phyloP scores from a whole-genome alignment of 352 stramenopile genomes.

The Phytophthora europaea region DNA sequence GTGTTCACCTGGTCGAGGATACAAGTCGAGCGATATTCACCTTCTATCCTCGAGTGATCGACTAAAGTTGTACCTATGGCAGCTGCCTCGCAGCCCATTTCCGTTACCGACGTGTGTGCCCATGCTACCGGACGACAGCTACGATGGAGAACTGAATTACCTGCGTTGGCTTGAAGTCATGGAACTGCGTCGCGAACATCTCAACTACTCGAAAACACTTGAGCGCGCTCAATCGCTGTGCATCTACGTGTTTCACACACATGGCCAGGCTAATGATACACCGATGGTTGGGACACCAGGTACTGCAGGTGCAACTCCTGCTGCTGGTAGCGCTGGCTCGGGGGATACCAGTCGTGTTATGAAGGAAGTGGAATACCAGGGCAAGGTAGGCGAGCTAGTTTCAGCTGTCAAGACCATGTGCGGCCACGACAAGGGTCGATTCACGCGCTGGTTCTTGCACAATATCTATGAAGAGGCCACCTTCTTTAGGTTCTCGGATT shows the following conservation, averaged over 20 bases:
- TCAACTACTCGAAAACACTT: conserved; percentile 82
- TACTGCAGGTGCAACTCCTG: conserved; percentile 10
- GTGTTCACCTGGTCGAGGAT: conserved; percentile 82
- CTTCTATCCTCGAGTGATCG: conserved; percentile 71
- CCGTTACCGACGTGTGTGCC: conserved; percentile 73
- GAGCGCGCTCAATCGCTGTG: conserved; percentile 85
- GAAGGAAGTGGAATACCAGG: conserved; percentile 86
- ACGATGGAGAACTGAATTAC: conserved; percentile 73
- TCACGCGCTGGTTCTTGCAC: conserved; percentile 83
- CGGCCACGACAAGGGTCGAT: conserved; percentile 87
- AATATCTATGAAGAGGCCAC: conserved; percentile 86
- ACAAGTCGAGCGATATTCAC: conserved; percentile 85
- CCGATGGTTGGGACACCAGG: conserved; percentile 39
- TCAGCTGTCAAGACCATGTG: conserved; percentile 91
- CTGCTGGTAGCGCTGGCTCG: conserved; percentile 24
- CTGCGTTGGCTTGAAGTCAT: conserved; percentile 88
- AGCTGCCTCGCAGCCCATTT: conserved; percentile 77
- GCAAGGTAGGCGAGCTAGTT: conserved; percentile 84
- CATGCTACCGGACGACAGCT: conserved; percentile 69
- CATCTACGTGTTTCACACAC: conserved; percentile 88
- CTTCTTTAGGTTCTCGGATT: conserved; percentile 89
- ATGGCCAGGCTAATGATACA: conserved; percentile 71
- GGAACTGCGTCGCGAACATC: conserved; percentile 78
- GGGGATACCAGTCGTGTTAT: conserved; percentile 63
- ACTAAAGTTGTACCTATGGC: conserved; percentile 86